A percentile compares a stretch with the other conserved stretches of the same genome.
Conservation (phyloP, 192 early-diverging fungal species). For the Umbelopsis isabellina region DNA sequence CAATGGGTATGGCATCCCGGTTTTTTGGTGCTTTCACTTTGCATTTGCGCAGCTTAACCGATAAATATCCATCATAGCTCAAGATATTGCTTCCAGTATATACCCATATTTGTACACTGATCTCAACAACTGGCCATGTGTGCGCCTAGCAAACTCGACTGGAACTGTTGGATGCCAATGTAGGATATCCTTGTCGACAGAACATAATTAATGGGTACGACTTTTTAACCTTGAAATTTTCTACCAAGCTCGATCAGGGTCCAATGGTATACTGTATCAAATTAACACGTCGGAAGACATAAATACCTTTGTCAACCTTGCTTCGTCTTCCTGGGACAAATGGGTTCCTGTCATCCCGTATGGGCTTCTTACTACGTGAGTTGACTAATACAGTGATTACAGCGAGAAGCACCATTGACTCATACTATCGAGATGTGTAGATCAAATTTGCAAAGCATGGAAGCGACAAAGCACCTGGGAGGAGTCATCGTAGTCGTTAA, state of each 20-base stretch:
- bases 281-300: slow-evolving; percentile 53
- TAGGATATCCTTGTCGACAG: slow-evolving; percentile 30
- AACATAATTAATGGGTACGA: background rate
- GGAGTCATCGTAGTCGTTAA: slow-evolving; percentile 59
- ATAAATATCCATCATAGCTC: slow-evolving; percentile 17
- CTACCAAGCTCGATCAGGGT: slow-evolving; percentile 38
- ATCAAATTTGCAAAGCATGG: slow-evolving; percentile 47
- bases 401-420: background rate
- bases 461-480: slow-evolving; percentile 50
- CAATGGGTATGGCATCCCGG: background rate
- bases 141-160: slow-evolving; percentile 59
- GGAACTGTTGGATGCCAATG: slow-evolving; percentile 64
- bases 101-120: slow-evolving; percentile 51
- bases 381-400: background rate
- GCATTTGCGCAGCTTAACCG: background rate
- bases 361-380: slow-evolving; percentile 60
- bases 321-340: slow-evolving; percentile 33
- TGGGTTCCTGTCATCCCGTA: slow-evolving; percentile 70
- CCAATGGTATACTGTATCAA: slow-evolving; percentile 62
- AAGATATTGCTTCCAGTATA: slow-evolving; percentile 39
- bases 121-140: slow-evolving; percentile 54
- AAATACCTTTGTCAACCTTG: slow-evolving; percentile 43
- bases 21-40: background rate
- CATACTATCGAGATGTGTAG: slow-evolving; percentile 32
- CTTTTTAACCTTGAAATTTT: background rate